phyloP scores from a whole-genome alignment of 2,329 filamentous ascomycete genomes.

The Eurotiales sp. region DNA sequence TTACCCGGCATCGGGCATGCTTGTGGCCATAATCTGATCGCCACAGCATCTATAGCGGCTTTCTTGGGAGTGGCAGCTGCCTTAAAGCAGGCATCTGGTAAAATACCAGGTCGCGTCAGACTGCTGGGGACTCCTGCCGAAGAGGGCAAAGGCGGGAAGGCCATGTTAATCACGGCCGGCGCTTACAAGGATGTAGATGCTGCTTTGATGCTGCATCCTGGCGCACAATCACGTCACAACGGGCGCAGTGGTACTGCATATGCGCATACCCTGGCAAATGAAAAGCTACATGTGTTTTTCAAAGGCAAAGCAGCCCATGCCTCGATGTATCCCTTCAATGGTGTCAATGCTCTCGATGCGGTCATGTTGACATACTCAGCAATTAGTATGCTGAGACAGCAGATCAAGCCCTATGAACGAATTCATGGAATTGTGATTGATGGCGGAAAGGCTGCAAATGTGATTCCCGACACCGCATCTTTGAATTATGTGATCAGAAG shows the following conservation, averaged over 20 bases:
- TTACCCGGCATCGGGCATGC: conserved; percentile 18
- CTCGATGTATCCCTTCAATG: conserved; percentile 55
- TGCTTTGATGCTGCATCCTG: conserved; percentile 27
- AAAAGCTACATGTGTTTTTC: conserved; percentile 37
- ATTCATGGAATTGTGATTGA: conserved; percentile 53
- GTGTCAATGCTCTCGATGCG: conserved; percentile 58
- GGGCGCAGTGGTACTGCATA: conserved; percentile 23
- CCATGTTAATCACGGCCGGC: conserved; percentile 34
- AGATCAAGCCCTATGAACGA: conserved; percentile 50
- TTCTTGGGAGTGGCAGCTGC: conserved; percentile 13
- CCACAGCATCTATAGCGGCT: conserved; percentile 11
- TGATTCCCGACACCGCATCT: conserved; percentile 52
- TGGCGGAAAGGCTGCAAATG: conserved; percentile 53
- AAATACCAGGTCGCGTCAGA: conserved; percentile 18
- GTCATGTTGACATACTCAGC: conserved; percentile 45
- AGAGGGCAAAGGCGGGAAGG: conserved; percentile 26
- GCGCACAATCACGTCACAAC: background rate
- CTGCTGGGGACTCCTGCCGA: conserved; percentile 26
- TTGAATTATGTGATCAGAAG: conserved; percentile 47
- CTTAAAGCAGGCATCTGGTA: conserved; percentile 6
- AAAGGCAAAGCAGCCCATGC: conserved; percentile 54
- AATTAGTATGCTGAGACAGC: conserved; percentile 53
- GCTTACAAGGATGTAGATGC: conserved; percentile 29
- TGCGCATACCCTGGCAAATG: conserved; percentile 29
- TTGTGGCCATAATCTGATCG: conserved; percentile 21